Evolutionary conservation across 108 stramenopile genomes (phyloP), one percentile per base, ranked within the genome.

Genomic region (Conticribra weissflogii): DNA sequence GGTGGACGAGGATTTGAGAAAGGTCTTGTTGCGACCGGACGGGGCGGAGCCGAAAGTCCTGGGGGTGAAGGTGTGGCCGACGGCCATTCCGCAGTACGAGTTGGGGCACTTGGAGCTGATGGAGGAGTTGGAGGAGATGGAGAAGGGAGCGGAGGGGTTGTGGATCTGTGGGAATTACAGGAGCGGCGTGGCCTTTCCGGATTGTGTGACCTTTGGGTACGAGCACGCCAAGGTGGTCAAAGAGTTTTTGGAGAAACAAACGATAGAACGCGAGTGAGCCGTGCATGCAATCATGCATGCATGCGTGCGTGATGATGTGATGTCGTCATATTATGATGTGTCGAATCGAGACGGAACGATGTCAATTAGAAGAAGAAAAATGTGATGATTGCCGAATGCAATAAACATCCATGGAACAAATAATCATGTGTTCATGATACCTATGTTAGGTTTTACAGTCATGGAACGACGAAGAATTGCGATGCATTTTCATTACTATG

Each of bases 161-260:
- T 96, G 86, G 82, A 60, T 96, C 3, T 86, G 91, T 65, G 95
- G 98, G 17, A 98, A 97, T 73, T 98, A 97, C 69, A 72, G 91
- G 30, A 90, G 90, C 15, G 98, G 98, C 50, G 97, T 98, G 16
- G 96, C 96, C 25, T 96, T 98, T 70, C 88, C 86, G 7, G 96
- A 97, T 83, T 98, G 98, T 73, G 94, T 98, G 14, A 91, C 85
- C 28, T 97, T 91, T 79, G 98, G 96, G 18, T 88, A 87, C 68
- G 88, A 93, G 54, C 86, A 96, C 30, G 94, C 95, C 32, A 87
- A 90, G 82, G 69, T 78, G 22, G 85, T 93, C 7, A 83, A 77
- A 46, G 56, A 72, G 14, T 89, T 75, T 76, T 66, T 96, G 67
- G 79, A 88, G 34, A 63, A 61, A n/a, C n/a, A n/a, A n/a, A n/a